phyloP scores from a whole-genome alignment of 192 early-diverging fungal genomes.

The Gamsiella multidivaricata region DNA sequence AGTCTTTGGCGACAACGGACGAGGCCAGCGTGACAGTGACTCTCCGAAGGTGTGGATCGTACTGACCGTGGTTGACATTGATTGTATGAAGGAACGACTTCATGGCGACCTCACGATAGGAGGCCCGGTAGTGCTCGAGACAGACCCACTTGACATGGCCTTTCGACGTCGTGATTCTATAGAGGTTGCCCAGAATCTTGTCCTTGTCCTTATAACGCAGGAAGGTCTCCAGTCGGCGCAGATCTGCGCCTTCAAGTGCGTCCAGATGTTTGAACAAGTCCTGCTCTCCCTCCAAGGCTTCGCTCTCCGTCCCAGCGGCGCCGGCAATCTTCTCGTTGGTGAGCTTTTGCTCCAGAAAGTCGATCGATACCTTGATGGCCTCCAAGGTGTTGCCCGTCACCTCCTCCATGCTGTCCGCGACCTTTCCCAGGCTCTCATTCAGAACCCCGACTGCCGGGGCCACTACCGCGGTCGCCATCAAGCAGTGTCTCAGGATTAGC shows the following conservation, averaged over 20 bases:
- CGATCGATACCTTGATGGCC: not conserved
- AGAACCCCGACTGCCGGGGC: not conserved
- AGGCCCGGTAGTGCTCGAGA: constrained; percentile 15
- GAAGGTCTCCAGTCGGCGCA: constrained; percentile 20
- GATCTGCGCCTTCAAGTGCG: constrained; percentile 23
- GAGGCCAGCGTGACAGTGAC: constrained; percentile 6
- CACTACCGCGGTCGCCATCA: not conserved
- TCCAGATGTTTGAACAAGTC: constrained; percentile 12
- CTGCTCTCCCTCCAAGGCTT: not conserved
- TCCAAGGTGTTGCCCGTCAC: not conserved
- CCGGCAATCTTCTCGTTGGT: not conserved
- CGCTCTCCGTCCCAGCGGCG: not conserved
- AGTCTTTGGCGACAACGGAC: not conserved
- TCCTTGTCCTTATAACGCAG: constrained; percentile 19
- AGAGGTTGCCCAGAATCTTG: constrained; percentile 30
- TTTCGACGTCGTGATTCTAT: constrained; percentile 14
- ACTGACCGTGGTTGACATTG: not conserved
- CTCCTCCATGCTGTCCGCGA: not conserved
- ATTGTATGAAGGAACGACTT: constrained; percentile 3
- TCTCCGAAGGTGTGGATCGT: constrained; percentile 7
- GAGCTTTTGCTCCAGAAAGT: not conserved
- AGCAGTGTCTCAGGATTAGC: constrained; percentile 6
- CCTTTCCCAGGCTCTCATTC: not conserved
- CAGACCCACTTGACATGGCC: constrained; percentile 49
- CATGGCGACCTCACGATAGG: constrained; percentile 6